A percentile compares a stretch with the other conserved stretches of the same genome.
These are phyloP conservation scores for Suhomyces faveliae DNA, from an alignment of 805 yeast genomes.

Conservation along the genomic window DNA sequence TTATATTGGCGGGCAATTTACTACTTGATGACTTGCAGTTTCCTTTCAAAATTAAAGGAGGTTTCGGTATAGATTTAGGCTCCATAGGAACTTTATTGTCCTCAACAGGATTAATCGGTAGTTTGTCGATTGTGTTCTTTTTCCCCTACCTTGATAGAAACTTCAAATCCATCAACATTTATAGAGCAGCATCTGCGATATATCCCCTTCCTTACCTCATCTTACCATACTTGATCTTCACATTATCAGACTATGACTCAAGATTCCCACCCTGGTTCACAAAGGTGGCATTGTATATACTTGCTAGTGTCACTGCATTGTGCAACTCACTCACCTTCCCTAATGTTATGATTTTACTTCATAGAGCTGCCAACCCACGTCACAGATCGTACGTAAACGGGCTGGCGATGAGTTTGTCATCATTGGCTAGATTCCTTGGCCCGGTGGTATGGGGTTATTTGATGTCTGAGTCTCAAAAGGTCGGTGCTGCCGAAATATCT, in stretches of 20 bases:
- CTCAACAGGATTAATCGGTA: constrained; percentile 53
- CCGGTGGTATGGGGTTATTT: constrained; percentile 56
- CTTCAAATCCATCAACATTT: constrained; percentile 46
- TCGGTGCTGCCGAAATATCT: constrained; percentile 24
- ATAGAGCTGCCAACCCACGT: constrained; percentile 51
- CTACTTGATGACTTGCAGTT: constrained; percentile 32
- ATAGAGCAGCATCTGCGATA: constrained; percentile 35
- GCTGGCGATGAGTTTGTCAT: constrained; percentile 49
- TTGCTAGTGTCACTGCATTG: constrained; percentile 27
- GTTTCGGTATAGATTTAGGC: constrained; percentile 47
- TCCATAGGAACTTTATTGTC: constrained; percentile 53
- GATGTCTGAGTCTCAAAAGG: constrained; percentile 28
- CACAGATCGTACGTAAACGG: constrained; percentile 62
- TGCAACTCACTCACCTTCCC: constrained; percentile 52
- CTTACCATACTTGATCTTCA: constrained; percentile 49
- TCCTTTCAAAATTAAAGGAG: constrained; percentile 52
- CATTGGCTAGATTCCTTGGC: constrained; percentile 56
- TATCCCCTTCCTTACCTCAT: constrained; percentile 46
- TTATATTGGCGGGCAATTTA: constrained; percentile 44
- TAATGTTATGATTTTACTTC: constrained; percentile 51
- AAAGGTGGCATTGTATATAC: constrained; percentile 25
- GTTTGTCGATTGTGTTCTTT: constrained; percentile 46
- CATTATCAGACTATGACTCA: constrained; percentile 34
- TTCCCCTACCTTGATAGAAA: constrained; percentile 53
- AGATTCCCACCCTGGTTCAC: constrained; percentile 22